Percentiles rank a stretch among this genome's conserved stretches.
phyloP scores from a whole-genome alignment of 768 basidiomycete genomes.

The Tricholoma furcatifolium region DNA sequence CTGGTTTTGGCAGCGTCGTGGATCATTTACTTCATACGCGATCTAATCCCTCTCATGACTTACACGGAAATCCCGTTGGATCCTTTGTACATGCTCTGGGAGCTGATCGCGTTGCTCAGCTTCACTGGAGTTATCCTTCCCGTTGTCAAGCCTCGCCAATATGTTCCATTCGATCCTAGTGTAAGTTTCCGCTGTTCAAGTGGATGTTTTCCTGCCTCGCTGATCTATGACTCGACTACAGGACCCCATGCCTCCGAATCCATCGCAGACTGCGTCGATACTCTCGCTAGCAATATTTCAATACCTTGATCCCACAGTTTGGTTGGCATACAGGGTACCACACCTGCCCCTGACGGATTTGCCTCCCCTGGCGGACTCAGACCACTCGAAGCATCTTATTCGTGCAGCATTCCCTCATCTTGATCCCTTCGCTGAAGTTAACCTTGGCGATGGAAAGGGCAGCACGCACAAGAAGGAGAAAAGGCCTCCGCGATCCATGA shows the following conservation, averaged over 20 bases:
- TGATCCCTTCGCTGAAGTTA: constrained; percentile 13
- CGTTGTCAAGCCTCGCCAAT: constrained; percentile 50
- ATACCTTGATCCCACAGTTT: constrained; percentile 54
- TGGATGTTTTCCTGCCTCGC: not conserved
- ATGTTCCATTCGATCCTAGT: constrained; percentile 54
- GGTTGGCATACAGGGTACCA: constrained; percentile 38
- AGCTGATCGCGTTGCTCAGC: constrained; percentile 44
- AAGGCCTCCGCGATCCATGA: constrained; percentile 33
- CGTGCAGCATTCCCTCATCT: constrained; percentile 22
- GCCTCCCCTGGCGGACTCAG: constrained; percentile 65
- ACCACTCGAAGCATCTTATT: constrained; percentile 31
- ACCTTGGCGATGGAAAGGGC: constrained; percentile 25
- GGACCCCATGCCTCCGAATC: constrained; percentile 36
- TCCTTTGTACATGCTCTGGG: constrained; percentile 48
- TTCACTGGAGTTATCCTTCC: constrained; percentile 51
- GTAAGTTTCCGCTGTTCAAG: constrained; percentile 11
- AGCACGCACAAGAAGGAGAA: constrained; percentile 35
- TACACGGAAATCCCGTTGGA: constrained; percentile 48
- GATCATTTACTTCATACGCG: constrained; percentile 51
- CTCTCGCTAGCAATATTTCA: constrained; percentile 41
- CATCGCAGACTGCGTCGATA: constrained; percentile 50
- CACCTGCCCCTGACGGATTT: constrained; percentile 51
- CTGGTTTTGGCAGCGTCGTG: constrained; percentile 10
- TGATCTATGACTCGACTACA: constrained; percentile 9
- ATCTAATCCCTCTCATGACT: constrained; percentile 57